Evolutionary conservation across 495 filamentous ascomycete species (phyloP).

Genomic region (Aspergillus sclerotiicarbonarius): DNA sequence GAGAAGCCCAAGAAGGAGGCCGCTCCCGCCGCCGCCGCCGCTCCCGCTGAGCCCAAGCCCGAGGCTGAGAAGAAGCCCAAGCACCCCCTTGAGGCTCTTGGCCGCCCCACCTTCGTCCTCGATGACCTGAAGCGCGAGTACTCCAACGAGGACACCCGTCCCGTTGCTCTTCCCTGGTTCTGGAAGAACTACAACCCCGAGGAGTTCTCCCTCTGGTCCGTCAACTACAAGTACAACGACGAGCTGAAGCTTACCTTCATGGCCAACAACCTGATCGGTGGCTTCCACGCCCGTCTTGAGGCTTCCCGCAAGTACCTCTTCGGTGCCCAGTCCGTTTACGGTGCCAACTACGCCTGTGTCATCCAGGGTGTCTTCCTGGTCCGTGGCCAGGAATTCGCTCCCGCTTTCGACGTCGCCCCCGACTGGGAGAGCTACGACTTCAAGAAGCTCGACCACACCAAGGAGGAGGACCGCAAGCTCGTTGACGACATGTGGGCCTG

Average conservation of each 20-base stretch:
- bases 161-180: conserved; percentile 90
- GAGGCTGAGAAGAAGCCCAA: conserved; percentile 83
- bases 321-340: conserved; percentile 86
- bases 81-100: conserved; percentile 89
- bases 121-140: conserved; percentile 99
- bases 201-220: conserved; percentile 91
- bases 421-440: conserved; percentile 97
- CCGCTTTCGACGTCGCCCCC: conserved; percentile 93
- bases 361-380: conserved; percentile 89
- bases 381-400: conserved; percentile 81
- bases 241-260: conserved; percentile 98
- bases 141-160: conserved; percentile 90
- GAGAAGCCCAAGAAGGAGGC: conserved; percentile 60
- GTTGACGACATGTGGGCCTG: conserved; percentile 86
- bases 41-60: conserved; percentile 62
- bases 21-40: conserved; percentile 55
- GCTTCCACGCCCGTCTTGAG: conserved; percentile 97
- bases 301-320: conserved; percentile 98
- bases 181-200: conserved; percentile 91
- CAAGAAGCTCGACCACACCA: conserved; percentile 87
- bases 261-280: conserved; percentile 94
- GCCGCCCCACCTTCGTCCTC: conserved; percentile 73
- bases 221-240: conserved; percentile 96
- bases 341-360: conserved; percentile 79
- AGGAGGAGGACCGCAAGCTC: conserved; percentile 76